Percentiles rank a stretch among this genome's conserved stretches.
phyloP scores from a whole-genome alignment of 768 basidiomycete species.

The Amanita muscaria region DNA sequence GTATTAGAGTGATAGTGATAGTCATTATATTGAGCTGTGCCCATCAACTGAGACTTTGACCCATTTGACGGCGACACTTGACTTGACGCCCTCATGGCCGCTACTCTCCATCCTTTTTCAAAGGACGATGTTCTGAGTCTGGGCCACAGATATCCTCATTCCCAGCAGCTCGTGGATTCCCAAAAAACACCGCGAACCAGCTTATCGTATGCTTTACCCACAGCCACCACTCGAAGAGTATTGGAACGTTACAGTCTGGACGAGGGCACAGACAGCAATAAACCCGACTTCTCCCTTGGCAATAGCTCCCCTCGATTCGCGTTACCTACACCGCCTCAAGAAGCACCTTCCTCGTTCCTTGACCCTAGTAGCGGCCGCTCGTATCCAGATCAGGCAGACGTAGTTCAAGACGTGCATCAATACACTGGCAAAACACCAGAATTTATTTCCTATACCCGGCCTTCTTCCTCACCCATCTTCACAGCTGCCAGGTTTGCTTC shows the following conservation, averaged over 20 bases:
- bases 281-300: not conserved
- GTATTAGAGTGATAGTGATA: not conserved
- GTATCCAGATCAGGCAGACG: slow-evolving; percentile 14
- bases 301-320: slow-evolving; percentile 21
- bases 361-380: slow-evolving; percentile 23
- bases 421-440: slow-evolving; percentile 17
- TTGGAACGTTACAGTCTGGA: slow-evolving; percentile 47
- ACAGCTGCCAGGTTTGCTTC: slow-evolving; percentile 11
- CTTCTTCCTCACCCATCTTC: slow-evolving; percentile 40
- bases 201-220: slow-evolving; percentile 37
- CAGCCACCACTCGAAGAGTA: slow-evolving; percentile 35
- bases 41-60: not conserved
- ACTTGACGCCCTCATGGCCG: slow-evolving; percentile 29
- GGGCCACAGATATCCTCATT: slow-evolving; percentile 10
- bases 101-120: slow-evolving; percentile 39
- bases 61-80: not conserved
- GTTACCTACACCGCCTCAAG: slow-evolving; percentile 27
- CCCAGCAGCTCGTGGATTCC: not conserved
- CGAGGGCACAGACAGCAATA: slow-evolving; percentile 16
- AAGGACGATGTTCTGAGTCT: slow-evolving; percentile 29
- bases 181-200: slow-evolving; percentile 26
- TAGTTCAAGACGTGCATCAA: slow-evolving; percentile 18
- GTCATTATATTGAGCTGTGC: not conserved
- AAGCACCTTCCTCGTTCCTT: slow-evolving; percentile 22
- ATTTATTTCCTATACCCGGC: slow-evolving; percentile 22